phyloP scores from a whole-genome alignment of 139 green algal species.

The Klebsormidium nitens region DNA sequence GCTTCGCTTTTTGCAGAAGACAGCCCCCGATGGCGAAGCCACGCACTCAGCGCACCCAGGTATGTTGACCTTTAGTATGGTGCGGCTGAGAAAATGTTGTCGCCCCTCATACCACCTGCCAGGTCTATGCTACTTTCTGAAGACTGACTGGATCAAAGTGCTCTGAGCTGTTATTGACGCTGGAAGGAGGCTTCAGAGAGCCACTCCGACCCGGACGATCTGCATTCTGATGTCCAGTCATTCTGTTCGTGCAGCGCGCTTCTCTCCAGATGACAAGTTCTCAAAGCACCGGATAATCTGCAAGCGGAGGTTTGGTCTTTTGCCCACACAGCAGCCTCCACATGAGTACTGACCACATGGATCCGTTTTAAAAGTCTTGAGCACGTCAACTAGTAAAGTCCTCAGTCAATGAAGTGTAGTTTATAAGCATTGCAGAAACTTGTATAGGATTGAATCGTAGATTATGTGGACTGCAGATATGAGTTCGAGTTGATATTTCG shows the following conservation, averaged over 20 bases:
- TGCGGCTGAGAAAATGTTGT: background rate
- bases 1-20: conserved; percentile 22
- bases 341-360: conserved; percentile 28
- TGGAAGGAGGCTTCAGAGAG: background rate
- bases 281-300: conserved; percentile 79
- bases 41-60: conserved; percentile 44
- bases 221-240: background rate
- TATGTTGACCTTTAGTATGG: background rate
- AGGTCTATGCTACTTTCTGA: background rate
- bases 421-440: too few species aligned
- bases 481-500: too few species aligned
- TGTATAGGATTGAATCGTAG: too few species aligned
- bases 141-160: conserved; percentile 1
- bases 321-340: conserved; percentile 76
- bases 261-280: conserved; percentile 98
- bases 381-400: too few species aligned
- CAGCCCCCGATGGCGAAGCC: conserved; percentile 62
- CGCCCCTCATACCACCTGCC: background rate
- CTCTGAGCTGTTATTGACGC: background rate
- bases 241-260: conserved; percentile 66
- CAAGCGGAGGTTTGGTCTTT: conserved; percentile 90
- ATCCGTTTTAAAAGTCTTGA: too few species aligned
- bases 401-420: too few species aligned
- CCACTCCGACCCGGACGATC: background rate
- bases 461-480: too few species aligned